Percentiles rank a stretch among this genome's conserved stretches.
Evolutionary conservation across 768 basidiomycete species (phyloP).

Genomic region (Pleurotus tuoliensis): DNA sequence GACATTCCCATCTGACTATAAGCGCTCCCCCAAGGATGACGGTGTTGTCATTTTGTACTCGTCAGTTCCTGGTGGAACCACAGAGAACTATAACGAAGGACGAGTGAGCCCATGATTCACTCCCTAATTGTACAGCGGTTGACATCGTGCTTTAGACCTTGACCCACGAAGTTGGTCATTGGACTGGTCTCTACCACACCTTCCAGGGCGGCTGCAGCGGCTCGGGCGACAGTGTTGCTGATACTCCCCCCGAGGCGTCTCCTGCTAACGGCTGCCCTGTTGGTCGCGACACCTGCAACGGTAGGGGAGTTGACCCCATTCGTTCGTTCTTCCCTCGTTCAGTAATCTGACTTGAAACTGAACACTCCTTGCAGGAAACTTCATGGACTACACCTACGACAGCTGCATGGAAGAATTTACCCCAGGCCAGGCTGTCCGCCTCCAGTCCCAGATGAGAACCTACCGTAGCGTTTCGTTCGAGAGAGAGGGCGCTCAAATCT

Average conservation of each 20-base stretch:
- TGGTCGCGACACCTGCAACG: slow-evolving; percentile 31
- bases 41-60: slow-evolving; percentile 43
- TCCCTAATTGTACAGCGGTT: slow-evolving; percentile 15
- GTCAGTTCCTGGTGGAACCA: slow-evolving; percentile 40
- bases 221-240: slow-evolving; percentile 39
- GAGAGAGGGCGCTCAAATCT: not conserved
- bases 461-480: slow-evolving; percentile 33
- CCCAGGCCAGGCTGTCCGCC: slow-evolving; percentile 37
- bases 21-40: slow-evolving; percentile 37
- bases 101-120: slow-evolving; percentile 19
- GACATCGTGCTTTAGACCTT: slow-evolving; percentile 31
- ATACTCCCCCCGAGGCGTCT: slow-evolving; percentile 44
- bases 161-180: slow-evolving; percentile 60
- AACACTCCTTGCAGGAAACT: slow-evolving; percentile 1
- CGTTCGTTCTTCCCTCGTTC: slow-evolving; percentile 12
- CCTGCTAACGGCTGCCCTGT: slow-evolving; percentile 40
- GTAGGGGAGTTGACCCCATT: slow-evolving; percentile 40
- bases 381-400: slow-evolving; percentile 25
- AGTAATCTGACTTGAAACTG: not conserved
- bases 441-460: slow-evolving; percentile 37
- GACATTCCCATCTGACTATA: slow-evolving; percentile 46
- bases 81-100: slow-evolving; percentile 38
- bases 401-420: slow-evolving; percentile 50
- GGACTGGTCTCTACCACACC: slow-evolving; percentile 57
- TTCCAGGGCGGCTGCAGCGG: slow-evolving; percentile 47